phyloP scores from a whole-genome alignment of 129 eudicot genomes.

The Centaurea solstitialis region DNA sequence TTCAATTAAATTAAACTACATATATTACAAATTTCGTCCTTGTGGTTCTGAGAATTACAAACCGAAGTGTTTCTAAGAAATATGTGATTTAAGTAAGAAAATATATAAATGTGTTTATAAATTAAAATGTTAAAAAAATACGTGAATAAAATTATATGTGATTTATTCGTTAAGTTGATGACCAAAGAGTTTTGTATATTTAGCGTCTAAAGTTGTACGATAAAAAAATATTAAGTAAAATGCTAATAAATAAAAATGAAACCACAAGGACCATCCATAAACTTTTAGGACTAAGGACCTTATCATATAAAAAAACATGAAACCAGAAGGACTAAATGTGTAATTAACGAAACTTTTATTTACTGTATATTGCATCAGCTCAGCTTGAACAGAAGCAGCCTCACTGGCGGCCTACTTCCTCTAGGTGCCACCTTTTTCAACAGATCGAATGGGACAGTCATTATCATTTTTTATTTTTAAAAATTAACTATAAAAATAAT shows the following conservation, averaged over 20 bases:
- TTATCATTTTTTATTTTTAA: too few relatives aligned
- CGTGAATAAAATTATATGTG: too few relatives aligned
- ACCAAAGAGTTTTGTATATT: too few relatives aligned
- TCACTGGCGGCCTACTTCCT: constrained; percentile 36
- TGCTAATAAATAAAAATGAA: too few relatives aligned
- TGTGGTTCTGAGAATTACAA: not conserved
- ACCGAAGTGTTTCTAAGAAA: too few relatives aligned
- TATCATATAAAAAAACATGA: not conserved
- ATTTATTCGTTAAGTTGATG: too few relatives aligned
- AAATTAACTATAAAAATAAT: too few relatives aligned
- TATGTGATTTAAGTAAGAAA: too few relatives aligned
- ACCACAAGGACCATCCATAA: not conserved
- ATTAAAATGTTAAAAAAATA: too few relatives aligned
- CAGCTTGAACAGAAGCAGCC: not conserved
- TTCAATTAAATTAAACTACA: not conserved
- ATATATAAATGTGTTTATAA: too few relatives aligned
- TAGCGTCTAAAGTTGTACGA: too few relatives aligned
- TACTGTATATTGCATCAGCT: constrained; percentile 40
- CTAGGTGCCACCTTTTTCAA: constrained; percentile 23
- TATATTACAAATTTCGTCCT: not conserved
- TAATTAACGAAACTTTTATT: not conserved
- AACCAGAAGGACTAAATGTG: not conserved
- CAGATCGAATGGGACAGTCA: not conserved
- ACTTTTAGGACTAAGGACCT: not conserved
- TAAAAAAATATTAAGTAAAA: too few relatives aligned